Base-by-base conservation (phyloP, 805 yeast species). In the Cephaloascus fragrans region DNA sequence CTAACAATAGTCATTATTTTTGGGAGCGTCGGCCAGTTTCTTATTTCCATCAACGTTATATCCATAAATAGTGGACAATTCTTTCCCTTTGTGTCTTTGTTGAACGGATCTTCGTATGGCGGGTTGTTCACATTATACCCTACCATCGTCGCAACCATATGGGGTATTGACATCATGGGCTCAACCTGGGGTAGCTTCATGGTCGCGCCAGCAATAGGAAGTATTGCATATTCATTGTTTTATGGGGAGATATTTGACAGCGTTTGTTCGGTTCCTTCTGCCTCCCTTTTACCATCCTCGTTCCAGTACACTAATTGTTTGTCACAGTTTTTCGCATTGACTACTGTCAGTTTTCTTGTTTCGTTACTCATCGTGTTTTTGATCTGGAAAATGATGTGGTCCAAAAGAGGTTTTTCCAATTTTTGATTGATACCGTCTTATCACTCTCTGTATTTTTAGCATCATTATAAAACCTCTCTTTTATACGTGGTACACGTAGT, bases 111-210 rank as follows among this genome's bases (percentile, higher is more conserved):
- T 19, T 64, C 76, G 4, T 86, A 90, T 52, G 96, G 97, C 26
- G 85, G 89, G 0, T 53, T 85, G 3, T 90, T 86, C 62, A 88
- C 97, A 0, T 60, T 86, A 4, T 84, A 78, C 48, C 97, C 98
- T 3, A 83, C 95, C 0, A 69, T 88, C 12, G 76, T 88, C 14
- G 81, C 95, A 1, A 67, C 80, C 3, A 75, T 84, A 3, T 93
- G 96, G 88, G 97, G 97, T 0, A 71, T 83, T 18, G 88, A 83
- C 34, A 72, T 84, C 26, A 77, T 90, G 58, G 97, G 97, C 0
- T 83, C 95, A 2, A 83, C 90, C 2, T 90, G 96, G 86, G 97
- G 97, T 2, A 65, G 83, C 19, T 84, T 87, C 55, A 81, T 87
- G 73, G 69, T 84, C 28, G 93, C 94, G 0, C 95, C 96, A 2